Evolutionary conservation across 805 yeast species (phyloP), one percentile per base, ranked within the genome.

Genomic region (Saccharomycopsis microspora): DNA sequence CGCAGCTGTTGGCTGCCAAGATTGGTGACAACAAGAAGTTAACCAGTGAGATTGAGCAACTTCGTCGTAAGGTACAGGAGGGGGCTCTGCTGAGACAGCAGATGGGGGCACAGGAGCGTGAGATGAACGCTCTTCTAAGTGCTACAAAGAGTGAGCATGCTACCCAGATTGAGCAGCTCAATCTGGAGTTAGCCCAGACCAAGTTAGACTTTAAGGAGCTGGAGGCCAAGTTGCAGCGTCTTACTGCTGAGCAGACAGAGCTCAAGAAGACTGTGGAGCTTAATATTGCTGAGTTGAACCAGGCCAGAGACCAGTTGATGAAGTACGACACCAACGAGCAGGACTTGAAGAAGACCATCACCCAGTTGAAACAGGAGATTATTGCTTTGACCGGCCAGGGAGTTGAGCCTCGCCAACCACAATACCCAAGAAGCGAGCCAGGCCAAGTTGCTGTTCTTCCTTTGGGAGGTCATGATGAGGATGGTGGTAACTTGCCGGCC

Each of bases 11-110:
- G 52, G 78, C 95, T 0, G 66, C 79, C 36, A 85, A 86, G 62
- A 81, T 84, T 30, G 85, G 78, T 55, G 96, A 87, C 56, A 89
- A 89, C 64, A 82, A 82, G 67, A 75, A 73, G 52, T 71, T 90
- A 59, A 71, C 76, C 50, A 65, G 66, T 10, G 83, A 84, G 58
- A 75, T 89, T 44, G 72, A 75, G 41, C 58, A 60, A 8, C 60
- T 80, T 46, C 76, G 74, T 52, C 57, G 57, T 6, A 66, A 71
- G 29, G 69, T 86, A 50, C 76, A 72, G 33, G 81, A 75, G 53
- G 72, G 80, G 5, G 66, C 71, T 40, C 63, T 62, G 39, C 70
- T 76, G 2, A 80, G 78, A 53, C 78, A 75, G 51, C 61, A 68
- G 4, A 65, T 81, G 54, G 74, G 76, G 57, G 49, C 72, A 5